Evolutionary conservation across 805 yeast species (phyloP).

Genomic region (Ogataea wickerhamii): DNA sequence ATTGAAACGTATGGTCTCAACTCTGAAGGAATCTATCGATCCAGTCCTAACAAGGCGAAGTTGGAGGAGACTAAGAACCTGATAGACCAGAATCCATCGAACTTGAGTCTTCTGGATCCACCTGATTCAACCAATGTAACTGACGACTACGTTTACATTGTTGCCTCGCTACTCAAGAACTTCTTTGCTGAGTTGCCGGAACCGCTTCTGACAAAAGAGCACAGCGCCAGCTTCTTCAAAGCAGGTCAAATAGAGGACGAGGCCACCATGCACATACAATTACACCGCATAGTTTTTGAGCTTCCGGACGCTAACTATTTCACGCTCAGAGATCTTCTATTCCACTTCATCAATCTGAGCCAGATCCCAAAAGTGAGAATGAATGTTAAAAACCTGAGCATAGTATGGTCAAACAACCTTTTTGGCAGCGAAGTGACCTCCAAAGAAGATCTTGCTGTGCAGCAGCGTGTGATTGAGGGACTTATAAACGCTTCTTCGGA

Average conservation of each 20-base stretch:
- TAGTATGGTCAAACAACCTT: conserved; percentile 93
- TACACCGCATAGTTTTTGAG: conserved; percentile 85
- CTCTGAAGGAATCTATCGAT: conserved; percentile 85
- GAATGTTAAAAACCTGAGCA: conserved; percentile 77
- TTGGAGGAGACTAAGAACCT: conserved; percentile 69
- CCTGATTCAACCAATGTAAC: conserved; percentile 53
- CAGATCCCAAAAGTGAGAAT: conserved; percentile 64
- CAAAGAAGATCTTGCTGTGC: conserved; percentile 40
- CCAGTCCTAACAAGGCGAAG: conserved; percentile 72
- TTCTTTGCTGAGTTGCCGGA: conserved; percentile 86
- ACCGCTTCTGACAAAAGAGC: conserved; percentile 69
- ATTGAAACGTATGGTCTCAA: conserved; percentile 82
- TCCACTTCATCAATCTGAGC: conserved; percentile 55
- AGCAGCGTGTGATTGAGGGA: conserved; percentile 74
- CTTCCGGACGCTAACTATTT: conserved; percentile 95
- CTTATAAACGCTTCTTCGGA: conserved; percentile 79
- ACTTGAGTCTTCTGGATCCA: conserved; percentile 47
- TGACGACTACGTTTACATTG: conserved; percentile 79
- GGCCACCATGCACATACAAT: conserved; percentile 56
- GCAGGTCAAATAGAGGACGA: conserved; percentile 67
- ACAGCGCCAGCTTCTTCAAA: conserved; percentile 58
- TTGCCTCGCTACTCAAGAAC: conserved; percentile 82
- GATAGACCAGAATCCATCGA: conserved; percentile 73
- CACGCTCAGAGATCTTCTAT: conserved; percentile 77
- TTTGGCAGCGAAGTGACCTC: conserved; percentile 63